Conservation (phyloP, 225 moss, liverwort and hornwort genomes). For the Marchantia polymorpha region DNA sequence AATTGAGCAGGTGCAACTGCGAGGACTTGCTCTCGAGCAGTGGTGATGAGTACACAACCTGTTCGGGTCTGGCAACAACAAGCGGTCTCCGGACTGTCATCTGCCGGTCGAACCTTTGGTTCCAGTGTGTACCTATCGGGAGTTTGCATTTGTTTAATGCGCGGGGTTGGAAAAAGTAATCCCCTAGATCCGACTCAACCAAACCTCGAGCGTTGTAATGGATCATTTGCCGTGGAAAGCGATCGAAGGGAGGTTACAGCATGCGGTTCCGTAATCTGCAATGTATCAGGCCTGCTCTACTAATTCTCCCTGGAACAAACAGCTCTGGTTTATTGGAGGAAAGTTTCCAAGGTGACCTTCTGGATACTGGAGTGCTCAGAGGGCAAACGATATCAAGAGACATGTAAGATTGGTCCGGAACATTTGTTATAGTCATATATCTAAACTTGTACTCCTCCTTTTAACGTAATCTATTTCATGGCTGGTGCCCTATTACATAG, state of each 20-base stretch:
- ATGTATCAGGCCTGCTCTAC: neutral
- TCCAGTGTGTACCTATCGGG: neutral
- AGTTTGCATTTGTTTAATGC: neutral
- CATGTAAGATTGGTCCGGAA: constrained; percentile 7
- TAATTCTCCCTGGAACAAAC: neutral
- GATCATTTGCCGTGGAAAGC: neutral
- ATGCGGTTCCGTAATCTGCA: constrained; percentile 5
- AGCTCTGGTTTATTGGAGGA: neutral
- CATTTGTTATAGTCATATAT: too few relatives aligned
- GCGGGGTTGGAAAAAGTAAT: neutral
- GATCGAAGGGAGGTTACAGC: neutral
- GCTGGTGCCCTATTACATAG: neutral
- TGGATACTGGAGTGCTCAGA: constrained; percentile 9
- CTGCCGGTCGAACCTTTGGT: neutral
- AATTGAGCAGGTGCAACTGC: neutral
- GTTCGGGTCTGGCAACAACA: neutral
- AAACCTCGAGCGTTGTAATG: neutral
- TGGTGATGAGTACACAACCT: constrained; percentile 8
- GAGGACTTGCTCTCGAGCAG: neutral
- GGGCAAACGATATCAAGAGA: neutral
- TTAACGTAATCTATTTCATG: neutral
- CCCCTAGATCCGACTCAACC: neutral
- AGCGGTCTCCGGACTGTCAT: neutral
- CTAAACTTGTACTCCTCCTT: neutral
- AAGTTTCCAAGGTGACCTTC: constrained; percentile 12